Evolutionary conservation across 116 monocot genomes (phyloP).

Genomic region (Dioscorea cayenensis): DNA sequence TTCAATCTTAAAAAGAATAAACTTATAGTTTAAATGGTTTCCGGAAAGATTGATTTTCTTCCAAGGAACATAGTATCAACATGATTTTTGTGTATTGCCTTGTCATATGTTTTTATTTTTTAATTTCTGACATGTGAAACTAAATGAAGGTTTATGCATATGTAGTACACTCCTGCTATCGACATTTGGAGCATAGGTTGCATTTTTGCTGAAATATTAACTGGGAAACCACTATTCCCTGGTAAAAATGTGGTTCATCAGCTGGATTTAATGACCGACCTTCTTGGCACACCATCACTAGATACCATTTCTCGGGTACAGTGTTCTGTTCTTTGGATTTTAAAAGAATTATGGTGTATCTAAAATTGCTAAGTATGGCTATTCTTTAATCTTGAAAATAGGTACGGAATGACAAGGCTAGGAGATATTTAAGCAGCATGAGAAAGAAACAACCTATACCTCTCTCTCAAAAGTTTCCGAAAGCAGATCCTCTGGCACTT

Average conservation of each 20-base stretch:
- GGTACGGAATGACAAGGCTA: conserved; percentile 83
- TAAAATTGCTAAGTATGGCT: neutral
- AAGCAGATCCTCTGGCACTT: conserved; percentile 61
- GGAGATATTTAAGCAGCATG: conserved; percentile 74
- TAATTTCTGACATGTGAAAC: too few species aligned
- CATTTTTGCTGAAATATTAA: conserved; percentile 29
- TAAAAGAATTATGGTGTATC: neutral
- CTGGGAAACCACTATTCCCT: conserved; percentile 29
- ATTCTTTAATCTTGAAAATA: conserved; percentile 4
- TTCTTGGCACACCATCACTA: conserved; percentile 25
- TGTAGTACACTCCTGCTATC: conserved; percentile 33
- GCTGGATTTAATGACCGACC: conserved; percentile 29
- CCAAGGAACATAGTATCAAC: too few species aligned
- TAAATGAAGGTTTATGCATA: neutral
- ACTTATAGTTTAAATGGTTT: too few species aligned
- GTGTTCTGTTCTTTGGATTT: neutral
- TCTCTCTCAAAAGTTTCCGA: conserved; percentile 57
- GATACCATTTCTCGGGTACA: conserved; percentile 18
- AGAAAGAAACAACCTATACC: conserved; percentile 49
- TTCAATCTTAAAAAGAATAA: too few species aligned
- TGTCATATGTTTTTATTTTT: too few species aligned
- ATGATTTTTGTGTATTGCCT: too few species aligned
- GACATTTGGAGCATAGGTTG: conserved; percentile 39
- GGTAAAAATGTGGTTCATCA: conserved; percentile 34
- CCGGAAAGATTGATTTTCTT: too few species aligned